A percentile compares a stretch with the other conserved stretches of the same genome.
These are phyloP conservation scores for Arachnomyces sp. DNA, from an alignment of 2,329 filamentous ascomycete species.

Conservation along the genomic window DNA sequence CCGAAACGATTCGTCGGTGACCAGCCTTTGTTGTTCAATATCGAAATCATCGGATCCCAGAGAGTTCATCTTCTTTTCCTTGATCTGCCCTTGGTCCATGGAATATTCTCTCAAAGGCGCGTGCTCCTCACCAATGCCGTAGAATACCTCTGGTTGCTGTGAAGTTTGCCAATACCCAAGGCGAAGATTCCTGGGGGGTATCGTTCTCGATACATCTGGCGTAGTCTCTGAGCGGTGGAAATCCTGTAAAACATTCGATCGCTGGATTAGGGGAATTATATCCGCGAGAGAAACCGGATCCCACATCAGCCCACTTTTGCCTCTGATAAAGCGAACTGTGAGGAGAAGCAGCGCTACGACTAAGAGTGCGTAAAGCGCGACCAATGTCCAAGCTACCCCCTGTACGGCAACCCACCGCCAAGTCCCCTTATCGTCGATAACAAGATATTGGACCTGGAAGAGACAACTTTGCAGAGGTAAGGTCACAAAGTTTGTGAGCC, in stretches of 20 bases:
- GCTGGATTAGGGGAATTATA: conserved; percentile 65
- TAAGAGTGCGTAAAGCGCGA: conserved; percentile 64
- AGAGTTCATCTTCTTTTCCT: conserved; percentile 23
- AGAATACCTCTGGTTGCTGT: conserved; percentile 62
- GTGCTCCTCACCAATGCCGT: conserved; percentile 64
- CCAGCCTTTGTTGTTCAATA: conserved; percentile 29
- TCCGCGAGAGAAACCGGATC: conserved; percentile 76
- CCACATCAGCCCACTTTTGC: conserved; percentile 72
- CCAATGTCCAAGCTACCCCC: conserved; percentile 67
- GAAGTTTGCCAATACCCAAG: conserved; percentile 81
- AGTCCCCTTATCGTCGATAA: conserved; percentile 46
- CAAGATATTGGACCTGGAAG: conserved; percentile 60
- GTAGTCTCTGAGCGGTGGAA: conserved; percentile 63
- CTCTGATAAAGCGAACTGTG: conserved; percentile 55
- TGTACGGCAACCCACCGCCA: conserved; percentile 79
- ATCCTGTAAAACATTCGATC: conserved; percentile 67
- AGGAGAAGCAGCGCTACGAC: conserved; percentile 51
- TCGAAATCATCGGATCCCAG: conserved; percentile 28
- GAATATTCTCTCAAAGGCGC: conserved; percentile 39
- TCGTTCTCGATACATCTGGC: conserved; percentile 35
- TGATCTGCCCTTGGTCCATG: conserved; percentile 24
- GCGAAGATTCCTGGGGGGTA: conserved; percentile 54
- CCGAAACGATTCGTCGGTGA: conserved; percentile 38
- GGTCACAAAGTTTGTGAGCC: conserved; percentile 64
- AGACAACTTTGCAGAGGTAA: conserved; percentile 72